A percentile compares a stretch with the other conserved stretches of the same genome.
Evolutionary conservation across 2,329 filamentous ascomycete species (phyloP).

Genomic region (Zopfia rhizophila): DNA sequence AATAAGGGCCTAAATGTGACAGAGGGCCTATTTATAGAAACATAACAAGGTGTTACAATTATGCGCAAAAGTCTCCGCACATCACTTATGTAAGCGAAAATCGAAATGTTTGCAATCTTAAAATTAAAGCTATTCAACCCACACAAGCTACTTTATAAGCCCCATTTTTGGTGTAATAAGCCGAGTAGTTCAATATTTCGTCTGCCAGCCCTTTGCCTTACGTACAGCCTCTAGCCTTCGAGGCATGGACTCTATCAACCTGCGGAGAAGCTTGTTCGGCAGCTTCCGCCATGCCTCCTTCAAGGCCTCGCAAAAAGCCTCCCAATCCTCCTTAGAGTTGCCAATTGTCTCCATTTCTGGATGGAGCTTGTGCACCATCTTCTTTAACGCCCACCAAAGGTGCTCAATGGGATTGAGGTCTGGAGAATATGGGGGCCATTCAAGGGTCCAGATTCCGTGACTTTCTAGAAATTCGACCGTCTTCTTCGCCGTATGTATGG

Average conservation of each 20-base stretch:
- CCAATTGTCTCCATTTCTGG: conserved; percentile 18
- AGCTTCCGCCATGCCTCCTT: conserved; percentile 15
- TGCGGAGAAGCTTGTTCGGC: conserved; percentile 7
- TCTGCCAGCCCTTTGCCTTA: conserved; percentile 7
- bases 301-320: conserved; percentile 2
- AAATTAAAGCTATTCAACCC: no score
- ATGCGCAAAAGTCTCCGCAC: no score
- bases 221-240: conserved; percentile 6
- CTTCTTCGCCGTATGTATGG: conserved; percentile 24
- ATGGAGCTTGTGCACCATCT: conserved; percentile 17
- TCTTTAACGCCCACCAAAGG: conserved; percentile 29
- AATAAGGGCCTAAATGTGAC: no score
- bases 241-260: conserved; percentile 14
- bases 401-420: conserved; percentile 37
- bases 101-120: no score
- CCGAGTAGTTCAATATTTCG: no score
- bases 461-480: conserved; percentile 22
- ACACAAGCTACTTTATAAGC: no score
- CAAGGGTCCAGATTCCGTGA: conserved; percentile 19
- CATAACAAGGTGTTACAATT: no score
- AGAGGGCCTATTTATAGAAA: no score
- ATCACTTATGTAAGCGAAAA: no score
- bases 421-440: conserved; percentile 30
- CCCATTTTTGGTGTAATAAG: no score
- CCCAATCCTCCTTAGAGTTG: conserved; percentile 8